Evolutionary conservation across 1,284 basidiomycete genomes (phyloP), one percentile per base, ranked within the genome.

Genomic region (Anthracocystis setariae): DNA sequence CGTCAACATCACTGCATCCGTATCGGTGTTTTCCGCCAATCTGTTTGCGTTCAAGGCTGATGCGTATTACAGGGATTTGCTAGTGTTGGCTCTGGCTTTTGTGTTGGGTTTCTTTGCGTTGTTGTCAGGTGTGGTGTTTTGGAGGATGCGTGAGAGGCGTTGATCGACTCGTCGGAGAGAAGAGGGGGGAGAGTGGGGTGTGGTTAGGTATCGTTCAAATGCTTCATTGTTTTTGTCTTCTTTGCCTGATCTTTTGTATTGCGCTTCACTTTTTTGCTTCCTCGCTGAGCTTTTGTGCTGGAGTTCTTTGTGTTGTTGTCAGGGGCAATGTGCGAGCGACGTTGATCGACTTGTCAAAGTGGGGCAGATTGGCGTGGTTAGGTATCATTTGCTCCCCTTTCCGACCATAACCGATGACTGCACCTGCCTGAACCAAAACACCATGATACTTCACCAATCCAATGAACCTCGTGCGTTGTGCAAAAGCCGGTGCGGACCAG

Each of bases 41-140:
- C 44, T 77, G 42, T 77, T 77, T 44, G 69, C 66, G n/a, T 73
- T 77, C 44, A 53, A 59, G 44, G 45, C 46, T 13, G 62, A 63
- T 38, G 62, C 69, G 40, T 79, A 59, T 50, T 79, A 79, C 25
- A 51, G 75, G 13, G 70, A 79, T 47, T 45, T 79, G 27, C 40
- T 79, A 23, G 65, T 79, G 45, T 45, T 79, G 27, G 61, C 67
- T 9, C 50, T 77, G 5, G 71, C 53, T 15, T 79, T 75, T 42
- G 55, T 71, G 10, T 32, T 74, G 2, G 70, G 71, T 12, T 69
- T 73, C 59, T 72, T 73, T 42, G 39, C 53, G 32, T 17, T 73
- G 38, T 44, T 76, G 40, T 49, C 47, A n/a, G 52, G 43, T 0
- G 58, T 59, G 13, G 69, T 72, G 20, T 40, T n/a, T 7, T 67